Percentiles rank a stretch among this genome's conserved stretches.
Conservation (phyloP, 192 early-diverging fungal species). For the Dissophora globulifera region DNA sequence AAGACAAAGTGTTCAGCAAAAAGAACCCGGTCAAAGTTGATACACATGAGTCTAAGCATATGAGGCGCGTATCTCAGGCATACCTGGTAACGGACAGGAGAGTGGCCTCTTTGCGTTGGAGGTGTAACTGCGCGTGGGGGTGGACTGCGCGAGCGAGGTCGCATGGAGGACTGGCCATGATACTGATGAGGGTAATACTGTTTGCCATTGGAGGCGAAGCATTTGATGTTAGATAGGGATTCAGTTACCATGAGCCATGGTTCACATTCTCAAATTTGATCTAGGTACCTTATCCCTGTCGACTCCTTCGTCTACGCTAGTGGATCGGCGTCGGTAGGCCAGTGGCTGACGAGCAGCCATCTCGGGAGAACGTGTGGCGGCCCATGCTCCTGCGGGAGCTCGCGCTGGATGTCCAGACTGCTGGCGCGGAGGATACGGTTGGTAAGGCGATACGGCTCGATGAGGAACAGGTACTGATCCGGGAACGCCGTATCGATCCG, state of each 20-base stretch:
- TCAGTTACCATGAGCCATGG: too few relatives aligned
- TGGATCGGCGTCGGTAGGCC: slow-evolving; percentile 28
- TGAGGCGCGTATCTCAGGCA: background rate
- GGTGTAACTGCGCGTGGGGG: slow-evolving; percentile 12
- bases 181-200: slow-evolving; percentile 32
- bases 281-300: slow-evolving; percentile 49
- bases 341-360: slow-evolving; percentile 8
- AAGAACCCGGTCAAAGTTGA: background rate
- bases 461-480: slow-evolving; percentile 3
- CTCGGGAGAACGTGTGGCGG: slow-evolving; percentile 30
- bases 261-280: too few relatives aligned
- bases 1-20: background rate
- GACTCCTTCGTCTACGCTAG: slow-evolving; percentile 42
- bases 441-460: slow-evolving; percentile 21
- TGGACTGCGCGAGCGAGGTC: slow-evolving; percentile 33
- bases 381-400: slow-evolving; percentile 17
- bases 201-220: background rate
- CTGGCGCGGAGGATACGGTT: slow-evolving; percentile 12
- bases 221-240: too few relatives aligned
- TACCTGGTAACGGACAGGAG: slow-evolving; percentile 39
- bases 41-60: background rate
- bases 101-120: slow-evolving; percentile 17
- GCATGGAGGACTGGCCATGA: slow-evolving; percentile 14
- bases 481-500: slow-evolving; percentile 24
- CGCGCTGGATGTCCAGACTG: slow-evolving; percentile 4